Evolutionary conservation across 2,329 filamentous ascomycete genomes (phyloP).

Genomic region (Microcera coccophila): DNA sequence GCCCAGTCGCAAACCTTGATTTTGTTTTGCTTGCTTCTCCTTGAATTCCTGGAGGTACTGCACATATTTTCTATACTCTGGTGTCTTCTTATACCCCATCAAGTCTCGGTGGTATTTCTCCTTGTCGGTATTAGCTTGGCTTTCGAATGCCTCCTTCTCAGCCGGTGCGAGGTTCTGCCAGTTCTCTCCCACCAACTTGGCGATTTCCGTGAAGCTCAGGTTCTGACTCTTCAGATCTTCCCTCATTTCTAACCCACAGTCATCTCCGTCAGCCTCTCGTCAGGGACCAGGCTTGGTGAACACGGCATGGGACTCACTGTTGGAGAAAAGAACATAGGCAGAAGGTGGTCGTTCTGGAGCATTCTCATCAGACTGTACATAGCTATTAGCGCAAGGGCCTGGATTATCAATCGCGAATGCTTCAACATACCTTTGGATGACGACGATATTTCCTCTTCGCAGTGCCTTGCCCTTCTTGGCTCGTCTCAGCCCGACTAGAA

Average conservation of each 20-base stretch:
- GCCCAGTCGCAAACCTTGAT: constrained; percentile 45
- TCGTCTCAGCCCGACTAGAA: constrained; percentile 43
- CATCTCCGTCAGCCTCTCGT: neutral
- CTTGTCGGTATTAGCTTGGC: constrained; percentile 67
- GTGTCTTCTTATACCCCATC: constrained; percentile 72
- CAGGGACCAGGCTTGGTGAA: too few relatives aligned
- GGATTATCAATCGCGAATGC: neutral
- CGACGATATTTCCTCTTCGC: constrained; percentile 72
- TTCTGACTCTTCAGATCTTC: constrained; percentile 74
- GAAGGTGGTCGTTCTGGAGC: constrained; percentile 77
- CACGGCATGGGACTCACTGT: constrained; percentile 53
- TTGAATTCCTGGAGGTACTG: constrained; percentile 76
- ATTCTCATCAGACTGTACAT: constrained; percentile 64
- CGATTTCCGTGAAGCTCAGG: constrained; percentile 77
- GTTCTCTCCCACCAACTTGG: constrained; percentile 75
- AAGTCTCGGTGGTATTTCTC: constrained; percentile 73
- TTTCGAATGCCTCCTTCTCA: constrained; percentile 70
- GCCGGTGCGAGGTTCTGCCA: constrained; percentile 68
- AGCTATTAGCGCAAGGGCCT: constrained; percentile 1
- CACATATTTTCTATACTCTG: constrained; percentile 63
- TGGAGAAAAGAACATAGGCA: constrained; percentile 82
- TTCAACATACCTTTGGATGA: constrained; percentile 63
- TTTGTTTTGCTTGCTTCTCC: constrained; percentile 59
- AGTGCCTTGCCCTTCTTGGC: constrained; percentile 41
- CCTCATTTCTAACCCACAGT: constrained; percentile 57